Evolutionary conservation across 1,139 yeast genomes (phyloP), one percentile per base, ranked within the genome.

Genomic region (Blastobotrys arbuscula): DNA sequence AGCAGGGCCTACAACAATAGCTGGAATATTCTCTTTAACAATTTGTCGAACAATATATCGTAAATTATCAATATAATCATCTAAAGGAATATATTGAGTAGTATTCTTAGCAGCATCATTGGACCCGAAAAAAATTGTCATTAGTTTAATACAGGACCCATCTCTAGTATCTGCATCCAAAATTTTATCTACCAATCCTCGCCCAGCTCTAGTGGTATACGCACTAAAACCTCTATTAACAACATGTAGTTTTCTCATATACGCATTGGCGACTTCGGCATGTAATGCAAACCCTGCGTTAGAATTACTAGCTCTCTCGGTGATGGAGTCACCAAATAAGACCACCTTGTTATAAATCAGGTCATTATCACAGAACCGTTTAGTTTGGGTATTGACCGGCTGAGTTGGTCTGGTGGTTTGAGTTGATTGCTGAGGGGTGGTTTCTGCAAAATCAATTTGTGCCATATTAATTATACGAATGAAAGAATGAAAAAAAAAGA

Each of bases 1-100:
- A 0, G 78, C 82, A 0, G 94, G 89, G 0, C 87, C 81, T n/a
- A 85, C 71, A 0, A 85, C 58, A 23, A 86, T 70, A 1, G 74
- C 66, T 13, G 68, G 65, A 50, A 82, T 76, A 6, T 68, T 73
- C 39, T 71, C 62, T 1, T 59, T 31, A 18, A 30, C 47, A 19
- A 50, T 47, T 20, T 31, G 16, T 10, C 65, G 54, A 2, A 79
- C 67, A 56, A 83, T 60, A 15, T 54, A 53, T n/a, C 57, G 60
- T 51, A 76, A 65, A 58, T 84, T 84, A 8, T 62, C 65, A 12
- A 60, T 50, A 57, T 67, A 84, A 49, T 74, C 69, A 0, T 66
- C 71, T 13, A 78, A 41, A 1, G 75, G 72, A 1, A 82, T 83
- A 20, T 70, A 67, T 59, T 82, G 90, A 6, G 34, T 38, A 19